phyloP scores from a whole-genome alignment of 148 eudicot genomes.

The Chenopodium suecicum region DNA sequence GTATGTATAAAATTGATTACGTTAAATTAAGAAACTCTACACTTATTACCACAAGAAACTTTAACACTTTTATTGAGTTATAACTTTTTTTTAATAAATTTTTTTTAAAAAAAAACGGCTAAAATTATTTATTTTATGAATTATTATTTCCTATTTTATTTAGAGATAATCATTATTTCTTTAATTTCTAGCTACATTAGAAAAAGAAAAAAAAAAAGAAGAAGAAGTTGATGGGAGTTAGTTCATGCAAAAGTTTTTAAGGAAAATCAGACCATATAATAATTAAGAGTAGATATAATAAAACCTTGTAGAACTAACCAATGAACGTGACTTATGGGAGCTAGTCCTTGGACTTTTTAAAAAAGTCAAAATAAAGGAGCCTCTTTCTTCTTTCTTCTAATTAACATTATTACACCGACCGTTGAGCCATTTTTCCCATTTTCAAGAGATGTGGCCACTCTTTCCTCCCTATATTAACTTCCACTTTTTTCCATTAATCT shows the following conservation, averaged over 20 bases:
- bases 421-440: neutral
- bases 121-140: too few relatives aligned
- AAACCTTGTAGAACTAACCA: neutral
- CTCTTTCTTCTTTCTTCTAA: neutral
- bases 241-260: neutral
- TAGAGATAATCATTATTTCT: too few relatives aligned
- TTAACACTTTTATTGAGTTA: too few relatives aligned
- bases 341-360: neutral
- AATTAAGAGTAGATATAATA: neutral
- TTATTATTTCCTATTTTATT: too few relatives aligned
- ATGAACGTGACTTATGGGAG: neutral
- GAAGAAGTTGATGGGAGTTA: neutral
- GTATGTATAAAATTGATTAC: too few relatives aligned
- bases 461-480: neutral
- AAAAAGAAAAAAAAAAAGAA: too few relatives aligned
- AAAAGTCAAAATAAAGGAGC: constrained; percentile 1
- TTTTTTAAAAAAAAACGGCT: too few relatives aligned
- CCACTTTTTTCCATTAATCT: too few relatives aligned
- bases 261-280: neutral
- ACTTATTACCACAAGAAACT: too few relatives aligned
- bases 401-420: constrained; percentile 1
- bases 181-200: too few relatives aligned
- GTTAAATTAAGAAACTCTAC: too few relatives aligned
- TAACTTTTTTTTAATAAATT: too few relatives aligned
- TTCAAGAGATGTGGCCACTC: neutral